Base-by-base conservation (phyloP, 768 basidiomycete genomes). In the Agaricus blazei region DNA sequence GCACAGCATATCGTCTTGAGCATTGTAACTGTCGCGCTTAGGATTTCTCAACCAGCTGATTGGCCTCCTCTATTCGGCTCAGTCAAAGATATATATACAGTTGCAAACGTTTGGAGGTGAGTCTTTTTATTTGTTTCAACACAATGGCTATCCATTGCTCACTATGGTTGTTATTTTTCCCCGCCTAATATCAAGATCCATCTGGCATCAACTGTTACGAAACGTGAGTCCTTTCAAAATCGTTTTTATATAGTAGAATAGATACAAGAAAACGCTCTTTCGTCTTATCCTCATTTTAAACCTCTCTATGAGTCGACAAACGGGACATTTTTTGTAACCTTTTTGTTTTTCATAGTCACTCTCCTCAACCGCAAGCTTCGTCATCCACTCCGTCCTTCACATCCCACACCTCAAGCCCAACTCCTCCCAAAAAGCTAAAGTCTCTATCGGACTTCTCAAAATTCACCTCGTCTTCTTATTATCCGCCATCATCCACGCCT, bases 81-180 rank as follows among this genome's bases (percentile, higher is more conserved):
- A 8, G 62, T 59, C 50, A 45, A 51, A 7, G 68, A 76, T 24
- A 70, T 70, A 4, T 75, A 71, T 57, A 72, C 72, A 1, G 51
- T 78, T 12, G 68, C 72, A 15, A 64, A 65, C 6, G 66, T 72
- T 27, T 77, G 75, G 76, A 69, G 75, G 73, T 75, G 56, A 59
- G 72, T n/a, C n/a, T 4, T 15, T 4, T 15, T 38, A 34, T 11
- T 34, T 34, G 34, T 34, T 34, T 34, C 34, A 34, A 11, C 34
- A 19, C 19, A 3, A 34, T 34, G 7, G 11, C 34, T 3, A 34
- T 19, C 19, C 19, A 19, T 34, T 34, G 34, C 34, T 34, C 19
- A 19, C 1, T 19, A 19, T 19, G 19, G 19, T 19, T 19, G 19
- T 19, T 19, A 19, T 19, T 19, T 19, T 19, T 19, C 19, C 19